phyloP scores from a whole-genome alignment of 2,329 filamentous ascomycete species.

The Rhynchosporium graminicola region DNA sequence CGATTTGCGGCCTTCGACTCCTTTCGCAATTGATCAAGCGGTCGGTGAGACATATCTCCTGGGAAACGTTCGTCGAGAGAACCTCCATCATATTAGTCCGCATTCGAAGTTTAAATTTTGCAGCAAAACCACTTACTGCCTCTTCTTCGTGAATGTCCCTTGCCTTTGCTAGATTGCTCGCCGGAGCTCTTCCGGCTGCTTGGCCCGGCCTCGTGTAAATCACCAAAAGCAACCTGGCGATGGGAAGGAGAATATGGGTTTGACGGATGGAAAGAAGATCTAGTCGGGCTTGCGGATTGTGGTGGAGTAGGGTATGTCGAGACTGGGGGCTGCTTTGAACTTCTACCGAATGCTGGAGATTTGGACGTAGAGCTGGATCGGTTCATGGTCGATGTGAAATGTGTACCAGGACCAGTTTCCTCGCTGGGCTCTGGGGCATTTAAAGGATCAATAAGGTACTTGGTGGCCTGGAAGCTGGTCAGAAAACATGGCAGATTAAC shows the following conservation, averaged over 20 bases:
- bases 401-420: constrained; percentile 64
- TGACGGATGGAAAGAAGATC: constrained; percentile 48
- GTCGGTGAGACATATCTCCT: constrained; percentile 64
- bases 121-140: constrained; percentile 39
- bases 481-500: constrained; percentile 17
- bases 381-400: constrained; percentile 42
- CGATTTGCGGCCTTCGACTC: constrained; percentile 67
- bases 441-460: constrained; percentile 70
- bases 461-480: constrained; percentile 53
- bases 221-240: constrained; percentile 35
- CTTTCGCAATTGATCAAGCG: constrained; percentile 65
- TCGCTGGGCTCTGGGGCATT: constrained; percentile 67
- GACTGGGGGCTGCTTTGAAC: constrained; percentile 20
- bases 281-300: constrained; percentile 54
- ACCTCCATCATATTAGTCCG: constrained; percentile 16
- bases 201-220: constrained; percentile 34
- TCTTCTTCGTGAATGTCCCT: constrained; percentile 41
- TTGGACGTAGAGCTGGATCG: constrained; percentile 28
- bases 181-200: constrained; percentile 25
- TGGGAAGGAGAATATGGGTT: constrained; percentile 44
- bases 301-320: constrained; percentile 51
- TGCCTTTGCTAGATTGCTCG: constrained; percentile 35
- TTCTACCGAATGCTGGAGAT: constrained; percentile 20
- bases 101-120: not conserved
- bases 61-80: constrained; percentile 62